Conservation (phyloP, 768 basidiomycete genomes). For the Phaffia tasmanica region DNA sequence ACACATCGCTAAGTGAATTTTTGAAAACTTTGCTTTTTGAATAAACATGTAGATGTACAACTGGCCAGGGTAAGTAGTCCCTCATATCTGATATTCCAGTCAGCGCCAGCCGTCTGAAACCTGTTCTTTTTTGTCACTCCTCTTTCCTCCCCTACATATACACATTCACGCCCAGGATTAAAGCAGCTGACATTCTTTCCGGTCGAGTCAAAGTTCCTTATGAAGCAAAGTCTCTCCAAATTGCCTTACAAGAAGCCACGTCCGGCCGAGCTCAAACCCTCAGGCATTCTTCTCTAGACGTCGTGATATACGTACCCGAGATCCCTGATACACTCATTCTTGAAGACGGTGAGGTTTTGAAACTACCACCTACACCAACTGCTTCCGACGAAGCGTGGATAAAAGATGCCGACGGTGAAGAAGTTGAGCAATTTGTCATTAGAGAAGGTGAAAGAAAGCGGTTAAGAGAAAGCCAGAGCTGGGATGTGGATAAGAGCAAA, state of each 20-base stretch:
- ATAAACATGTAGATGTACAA: too few relatives aligned
- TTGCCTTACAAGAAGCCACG: conserved; percentile 29
- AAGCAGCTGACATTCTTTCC: conserved; percentile 28
- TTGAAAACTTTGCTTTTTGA: too few relatives aligned
- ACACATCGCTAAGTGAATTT: too few relatives aligned
- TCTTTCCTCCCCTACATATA: not conserved
- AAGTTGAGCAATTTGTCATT: too few relatives aligned
- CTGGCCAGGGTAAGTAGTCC: too few relatives aligned
- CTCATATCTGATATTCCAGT: not conserved
- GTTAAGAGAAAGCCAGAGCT: too few relatives aligned
- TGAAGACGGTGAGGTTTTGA: conserved; percentile 30
- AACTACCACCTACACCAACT: conserved; percentile 34
- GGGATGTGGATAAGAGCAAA: too few relatives aligned
- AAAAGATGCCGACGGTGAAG: too few relatives aligned
- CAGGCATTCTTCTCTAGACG: conserved; percentile 23
- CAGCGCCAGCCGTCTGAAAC: not conserved
- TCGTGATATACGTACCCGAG: conserved; percentile 7
- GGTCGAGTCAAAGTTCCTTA: conserved; percentile 29
- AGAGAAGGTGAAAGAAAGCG: too few relatives aligned
- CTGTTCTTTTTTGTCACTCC: not conserved
- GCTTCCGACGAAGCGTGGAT: too few relatives aligned
- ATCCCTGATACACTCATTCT: conserved; percentile 22
- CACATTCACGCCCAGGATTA: conserved; percentile 25
- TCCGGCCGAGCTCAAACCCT: conserved; percentile 29
- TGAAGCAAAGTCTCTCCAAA: conserved; percentile 21